Conservation (phyloP, 192 early-diverging fungal species). For the Backusella parvicylindrica region DNA sequence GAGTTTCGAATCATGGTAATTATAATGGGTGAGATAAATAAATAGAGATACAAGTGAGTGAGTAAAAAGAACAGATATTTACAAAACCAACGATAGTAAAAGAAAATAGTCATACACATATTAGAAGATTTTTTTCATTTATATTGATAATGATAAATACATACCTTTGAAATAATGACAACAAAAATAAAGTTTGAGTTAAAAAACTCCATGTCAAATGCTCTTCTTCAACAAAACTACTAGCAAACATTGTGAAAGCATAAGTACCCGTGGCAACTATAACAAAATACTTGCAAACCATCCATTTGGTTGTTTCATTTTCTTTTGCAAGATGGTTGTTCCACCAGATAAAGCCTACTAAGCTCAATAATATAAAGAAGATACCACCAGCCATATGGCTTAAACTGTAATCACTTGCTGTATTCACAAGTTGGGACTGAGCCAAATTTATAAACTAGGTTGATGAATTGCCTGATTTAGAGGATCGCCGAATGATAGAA, state of each 20-base stretch:
- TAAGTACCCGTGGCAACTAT: slow-evolving; percentile 42
- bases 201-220: slow-evolving; percentile 74
- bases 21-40: neutral
- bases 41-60: neutral
- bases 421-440: slow-evolving; percentile 14
- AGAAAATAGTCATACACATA: neutral
- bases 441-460: slow-evolving; percentile 28
- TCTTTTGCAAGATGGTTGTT: neutral
- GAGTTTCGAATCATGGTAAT: neutral
- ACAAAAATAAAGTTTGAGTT: slow-evolving; percentile 56
- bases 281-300: neutral
- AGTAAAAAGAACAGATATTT: neutral
- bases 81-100: neutral
- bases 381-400: slow-evolving; percentile 20
- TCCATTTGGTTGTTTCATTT: neutral
- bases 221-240: slow-evolving; percentile 75
- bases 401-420: slow-evolving; percentile 30
- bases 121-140: neutral
- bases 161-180: slow-evolving; percentile 41
- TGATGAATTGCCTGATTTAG: neutral
- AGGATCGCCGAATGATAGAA: neutral
- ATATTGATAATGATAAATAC: neutral
- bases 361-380: slow-evolving; percentile 2
- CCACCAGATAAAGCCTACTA: neutral
- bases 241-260: slow-evolving; percentile 54